A percentile compares a stretch with the other conserved stretches of the same genome.
Evolutionary conservation across 331 rosid species (phyloP).

Genomic region (Quercus tomentella): DNA sequence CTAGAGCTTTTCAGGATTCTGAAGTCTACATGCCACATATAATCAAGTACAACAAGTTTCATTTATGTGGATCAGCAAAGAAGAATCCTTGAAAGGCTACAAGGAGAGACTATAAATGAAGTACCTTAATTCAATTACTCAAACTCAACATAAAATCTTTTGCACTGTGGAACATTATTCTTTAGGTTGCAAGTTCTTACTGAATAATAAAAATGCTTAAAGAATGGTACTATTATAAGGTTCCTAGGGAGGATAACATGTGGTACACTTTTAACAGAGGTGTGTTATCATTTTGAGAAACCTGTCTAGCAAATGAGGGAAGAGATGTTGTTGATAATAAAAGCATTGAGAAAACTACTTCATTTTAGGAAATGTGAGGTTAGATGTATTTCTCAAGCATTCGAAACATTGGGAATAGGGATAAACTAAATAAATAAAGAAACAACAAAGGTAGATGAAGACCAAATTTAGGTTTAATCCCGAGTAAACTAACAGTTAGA

Average conservation of each 20-base stretch:
- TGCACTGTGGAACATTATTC: not conserved
- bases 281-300: too few species aligned
- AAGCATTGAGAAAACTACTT: not conserved
- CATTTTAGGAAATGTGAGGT: not conserved
- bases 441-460: not conserved
- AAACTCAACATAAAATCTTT: not conserved
- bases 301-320: not conserved
- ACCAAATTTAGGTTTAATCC: not conserved
- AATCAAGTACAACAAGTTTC: not conserved
- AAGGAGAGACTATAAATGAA: not conserved
- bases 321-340: not conserved
- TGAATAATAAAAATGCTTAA: not conserved
- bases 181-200: not conserved
- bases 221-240: not conserved
- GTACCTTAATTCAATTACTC: not conserved
- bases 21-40: not conserved
- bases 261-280: too few species aligned
- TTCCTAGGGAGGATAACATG: not conserved
- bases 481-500: not conserved
- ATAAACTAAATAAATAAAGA: not conserved
- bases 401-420: not conserved
- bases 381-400: not conserved
- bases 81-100: not conserved
- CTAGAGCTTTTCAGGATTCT: not conserved
- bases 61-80: not conserved